phyloP scores from a whole-genome alignment of 306 rosid genomes.

The Dalbergia cochinchinensis region DNA sequence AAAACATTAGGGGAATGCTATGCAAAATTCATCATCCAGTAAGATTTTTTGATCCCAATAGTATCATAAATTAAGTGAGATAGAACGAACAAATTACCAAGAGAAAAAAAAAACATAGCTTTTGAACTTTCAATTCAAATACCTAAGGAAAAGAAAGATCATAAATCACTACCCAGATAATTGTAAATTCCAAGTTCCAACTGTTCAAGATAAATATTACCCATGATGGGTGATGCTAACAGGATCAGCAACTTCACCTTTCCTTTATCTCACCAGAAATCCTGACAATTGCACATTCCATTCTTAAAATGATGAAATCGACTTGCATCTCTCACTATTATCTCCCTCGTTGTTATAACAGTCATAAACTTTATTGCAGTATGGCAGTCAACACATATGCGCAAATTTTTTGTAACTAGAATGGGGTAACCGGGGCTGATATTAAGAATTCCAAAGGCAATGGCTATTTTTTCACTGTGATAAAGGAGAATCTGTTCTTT shows the following conservation, averaged over 20 bases:
- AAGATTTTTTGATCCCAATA: too few species aligned
- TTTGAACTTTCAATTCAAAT: too few species aligned
- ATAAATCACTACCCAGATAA: too few species aligned
- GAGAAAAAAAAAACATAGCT: too few species aligned
- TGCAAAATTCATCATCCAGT: too few species aligned
- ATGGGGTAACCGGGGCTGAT: conserved; percentile 48
- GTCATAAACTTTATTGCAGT: conserved; percentile 63
- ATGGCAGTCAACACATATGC: conserved; percentile 74
- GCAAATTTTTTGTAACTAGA: conserved; percentile 66
- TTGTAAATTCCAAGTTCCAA: too few species aligned
- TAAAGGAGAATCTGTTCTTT: conserved; percentile 70
- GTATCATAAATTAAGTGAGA: too few species aligned
- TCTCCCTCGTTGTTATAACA: conserved; percentile 61
- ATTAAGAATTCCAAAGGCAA: conserved; percentile 66
- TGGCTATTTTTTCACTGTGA: conserved; percentile 70
- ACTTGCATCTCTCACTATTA: conserved; percentile 63
- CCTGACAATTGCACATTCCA: conserved; percentile 65
- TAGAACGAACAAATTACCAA: too few species aligned
- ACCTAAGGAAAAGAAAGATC: too few species aligned
- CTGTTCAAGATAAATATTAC: too few species aligned
- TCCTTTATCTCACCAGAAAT: conserved; percentile 65
- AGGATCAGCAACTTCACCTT: conserved; percentile 22
- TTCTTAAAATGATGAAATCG: conserved; percentile 72
- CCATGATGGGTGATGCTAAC: conserved; percentile 12
- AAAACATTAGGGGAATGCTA: too few species aligned